These are phyloP conservation scores for Periconia sp. DNA, from an alignment of 2,329 filamentous ascomycete species.

Conservation along the genomic window DNA sequence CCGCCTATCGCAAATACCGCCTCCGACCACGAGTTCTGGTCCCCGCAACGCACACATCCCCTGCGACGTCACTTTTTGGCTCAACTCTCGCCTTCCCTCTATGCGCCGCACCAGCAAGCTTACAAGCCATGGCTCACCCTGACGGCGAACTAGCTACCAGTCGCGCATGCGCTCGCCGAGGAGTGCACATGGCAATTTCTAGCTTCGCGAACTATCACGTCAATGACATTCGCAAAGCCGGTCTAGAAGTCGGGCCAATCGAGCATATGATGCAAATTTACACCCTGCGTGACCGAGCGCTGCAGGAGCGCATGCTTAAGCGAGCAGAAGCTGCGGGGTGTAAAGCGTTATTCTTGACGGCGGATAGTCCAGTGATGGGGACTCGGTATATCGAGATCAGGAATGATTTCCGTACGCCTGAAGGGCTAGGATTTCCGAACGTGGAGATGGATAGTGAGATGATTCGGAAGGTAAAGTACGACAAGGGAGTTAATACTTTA, in stretches of 20 bases:
- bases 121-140: conserved; percentile 64
- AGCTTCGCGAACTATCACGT: conserved; percentile 63
- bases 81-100: conserved; percentile 38
- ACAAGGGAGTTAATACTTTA: neutral
- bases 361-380: conserved; percentile 28
- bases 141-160: conserved; percentile 65
- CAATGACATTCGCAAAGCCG: conserved; percentile 57
- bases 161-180: conserved; percentile 58
- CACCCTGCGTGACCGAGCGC: conserved; percentile 40
- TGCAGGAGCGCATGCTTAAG: conserved; percentile 22
- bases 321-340: conserved; percentile 27
- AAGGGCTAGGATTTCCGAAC: conserved; percentile 22
- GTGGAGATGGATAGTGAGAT: no score
- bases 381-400: conserved; percentile 25
- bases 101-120: conserved; percentile 59
- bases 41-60: conserved; percentile 34
- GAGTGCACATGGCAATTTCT: conserved; percentile 64
- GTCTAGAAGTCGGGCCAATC: conserved; percentile 19
- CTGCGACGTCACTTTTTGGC: conserved; percentile 32
- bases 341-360: conserved; percentile 27
- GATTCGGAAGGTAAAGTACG: no score
- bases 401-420: conserved; percentile 27
- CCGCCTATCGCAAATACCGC: conserved; percentile 31
- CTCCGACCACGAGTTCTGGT: no score
- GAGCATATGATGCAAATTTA: conserved; percentile 23